Conservation (phyloP, 352 stramenopile genomes). For the Globisporangium nunn region DNA sequence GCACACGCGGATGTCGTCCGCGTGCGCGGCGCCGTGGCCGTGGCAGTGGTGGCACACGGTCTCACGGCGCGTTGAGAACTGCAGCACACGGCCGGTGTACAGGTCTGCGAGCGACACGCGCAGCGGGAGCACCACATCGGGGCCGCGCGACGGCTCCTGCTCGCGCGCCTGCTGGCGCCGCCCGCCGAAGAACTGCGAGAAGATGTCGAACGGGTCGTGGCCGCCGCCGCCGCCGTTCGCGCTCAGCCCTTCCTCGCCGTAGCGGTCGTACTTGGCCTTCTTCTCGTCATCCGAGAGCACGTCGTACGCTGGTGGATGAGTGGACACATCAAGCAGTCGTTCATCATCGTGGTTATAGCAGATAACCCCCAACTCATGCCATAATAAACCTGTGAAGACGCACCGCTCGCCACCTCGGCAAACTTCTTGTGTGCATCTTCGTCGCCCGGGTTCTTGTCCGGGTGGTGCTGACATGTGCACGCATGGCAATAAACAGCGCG, state of each 20-base stretch:
- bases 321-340: no score
- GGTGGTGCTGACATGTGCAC: no score
- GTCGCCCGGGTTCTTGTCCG: no score
- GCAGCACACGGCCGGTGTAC: constrained; percentile 93
- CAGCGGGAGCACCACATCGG: constrained; percentile 84
- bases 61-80: constrained; percentile 91
- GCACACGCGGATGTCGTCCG: constrained; percentile 86
- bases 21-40: constrained; percentile 85
- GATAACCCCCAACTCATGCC: no score
- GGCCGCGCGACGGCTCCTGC: constrained; percentile 49
- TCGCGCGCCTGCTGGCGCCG: constrained; percentile 24
- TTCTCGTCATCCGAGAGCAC: no score
- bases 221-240: constrained; percentile 36
- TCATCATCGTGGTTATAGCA: no score
- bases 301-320: no score
- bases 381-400: no score
- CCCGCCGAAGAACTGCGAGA: constrained; percentile 72
- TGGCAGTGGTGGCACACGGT: constrained; percentile 93
- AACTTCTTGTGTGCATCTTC: no score
- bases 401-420: no score
- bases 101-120: constrained; percentile 93
- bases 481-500: no score
- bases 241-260: constrained; percentile 68
- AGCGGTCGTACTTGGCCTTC: no score
- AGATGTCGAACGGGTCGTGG: constrained; percentile 75